Evolutionary conservation across 2,329 filamentous ascomycete species (phyloP).

Genomic region (Chaetomium strumarium): DNA sequence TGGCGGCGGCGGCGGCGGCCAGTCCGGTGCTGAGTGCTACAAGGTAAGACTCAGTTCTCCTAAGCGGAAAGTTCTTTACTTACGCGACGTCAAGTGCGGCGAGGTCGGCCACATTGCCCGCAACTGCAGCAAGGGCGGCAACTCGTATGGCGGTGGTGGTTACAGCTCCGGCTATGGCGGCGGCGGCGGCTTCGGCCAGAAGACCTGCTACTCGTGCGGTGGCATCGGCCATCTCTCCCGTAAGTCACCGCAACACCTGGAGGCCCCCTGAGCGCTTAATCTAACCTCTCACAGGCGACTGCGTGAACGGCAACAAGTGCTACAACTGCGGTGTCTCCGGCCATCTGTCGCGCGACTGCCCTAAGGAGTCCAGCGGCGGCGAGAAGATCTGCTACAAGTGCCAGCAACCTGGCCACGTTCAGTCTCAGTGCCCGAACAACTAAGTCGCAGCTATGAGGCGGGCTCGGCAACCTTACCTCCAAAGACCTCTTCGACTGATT

Average conservation of each 20-base stretch:
- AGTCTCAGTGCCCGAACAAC: conserved; percentile 87
- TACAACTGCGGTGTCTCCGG: conserved; percentile 97
- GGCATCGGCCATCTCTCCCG: conserved; percentile 96
- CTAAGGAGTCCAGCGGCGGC: conserved; percentile 76
- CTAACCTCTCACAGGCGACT: conserved; percentile 56
- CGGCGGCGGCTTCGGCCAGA: conserved; percentile 41
- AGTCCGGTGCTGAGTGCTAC: conserved; percentile 72
- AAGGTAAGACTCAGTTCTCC: conserved; percentile 50
- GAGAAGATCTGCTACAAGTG: conserved; percentile 99
- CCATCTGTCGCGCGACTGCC: conserved; percentile 93
- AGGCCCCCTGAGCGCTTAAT: background rate
- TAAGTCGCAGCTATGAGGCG: conserved; percentile 31
- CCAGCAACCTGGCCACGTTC: conserved; percentile 78
- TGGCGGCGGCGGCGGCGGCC: conserved; percentile 42
- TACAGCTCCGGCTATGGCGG: conserved; percentile 43
- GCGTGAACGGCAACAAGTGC: conserved; percentile 98
- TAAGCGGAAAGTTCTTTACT: background rate
- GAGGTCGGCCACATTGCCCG: conserved; percentile 94
- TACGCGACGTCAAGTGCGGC: conserved; percentile 57
- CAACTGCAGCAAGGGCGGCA: conserved; percentile 68
- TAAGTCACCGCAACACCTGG: conserved; percentile 34
- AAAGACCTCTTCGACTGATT: conserved; percentile 20
- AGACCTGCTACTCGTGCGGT: conserved; percentile 98
- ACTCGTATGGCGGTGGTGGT: conserved; percentile 43
- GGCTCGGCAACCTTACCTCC: conserved; percentile 14